These are phyloP conservation scores for Yarrowia porcina DNA, from an alignment of 805 yeast genomes.

Conservation along the genomic window DNA sequence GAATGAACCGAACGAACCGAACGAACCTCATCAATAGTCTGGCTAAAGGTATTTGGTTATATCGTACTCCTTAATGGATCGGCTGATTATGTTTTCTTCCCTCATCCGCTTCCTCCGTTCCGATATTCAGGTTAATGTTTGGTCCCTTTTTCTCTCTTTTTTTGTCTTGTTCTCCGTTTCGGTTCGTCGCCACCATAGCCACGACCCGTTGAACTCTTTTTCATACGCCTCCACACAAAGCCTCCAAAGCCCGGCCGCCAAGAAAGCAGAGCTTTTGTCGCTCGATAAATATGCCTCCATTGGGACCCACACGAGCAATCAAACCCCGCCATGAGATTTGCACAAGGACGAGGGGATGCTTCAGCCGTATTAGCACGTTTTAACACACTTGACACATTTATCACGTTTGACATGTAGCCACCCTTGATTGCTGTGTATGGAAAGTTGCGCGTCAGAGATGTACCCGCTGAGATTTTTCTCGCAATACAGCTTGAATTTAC, in stretches of 20 bases:
- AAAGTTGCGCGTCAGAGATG: conserved; percentile 6
- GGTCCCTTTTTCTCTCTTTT: neutral
- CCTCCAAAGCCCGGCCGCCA: conserved; percentile 13
- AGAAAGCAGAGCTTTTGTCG: neutral
- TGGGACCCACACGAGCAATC: neutral
- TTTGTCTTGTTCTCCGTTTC: neutral
- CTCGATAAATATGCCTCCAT: conserved; percentile 3
- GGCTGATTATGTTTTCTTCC: no score
- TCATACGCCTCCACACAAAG: conserved; percentile 19
- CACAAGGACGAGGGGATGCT: neutral
- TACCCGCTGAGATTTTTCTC: neutral
- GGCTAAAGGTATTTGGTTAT: no score
- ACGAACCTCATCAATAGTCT: no score
- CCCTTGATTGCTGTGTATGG: neutral
- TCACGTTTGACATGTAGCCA: neutral
- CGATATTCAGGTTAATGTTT: neutral
- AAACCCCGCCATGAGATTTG: neutral
- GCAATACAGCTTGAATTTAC: neutral
- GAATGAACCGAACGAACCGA: no score
- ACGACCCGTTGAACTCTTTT: conserved; percentile 6
- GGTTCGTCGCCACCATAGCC: conserved; percentile 15
- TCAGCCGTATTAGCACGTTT: neutral
- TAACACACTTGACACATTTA: neutral
- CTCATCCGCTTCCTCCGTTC: no score
- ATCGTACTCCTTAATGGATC: no score